Evolutionary conservation across 805 yeast genomes (phyloP), one percentile per base, ranked within the genome.

Genomic region (Suhomyces sp.): DNA sequence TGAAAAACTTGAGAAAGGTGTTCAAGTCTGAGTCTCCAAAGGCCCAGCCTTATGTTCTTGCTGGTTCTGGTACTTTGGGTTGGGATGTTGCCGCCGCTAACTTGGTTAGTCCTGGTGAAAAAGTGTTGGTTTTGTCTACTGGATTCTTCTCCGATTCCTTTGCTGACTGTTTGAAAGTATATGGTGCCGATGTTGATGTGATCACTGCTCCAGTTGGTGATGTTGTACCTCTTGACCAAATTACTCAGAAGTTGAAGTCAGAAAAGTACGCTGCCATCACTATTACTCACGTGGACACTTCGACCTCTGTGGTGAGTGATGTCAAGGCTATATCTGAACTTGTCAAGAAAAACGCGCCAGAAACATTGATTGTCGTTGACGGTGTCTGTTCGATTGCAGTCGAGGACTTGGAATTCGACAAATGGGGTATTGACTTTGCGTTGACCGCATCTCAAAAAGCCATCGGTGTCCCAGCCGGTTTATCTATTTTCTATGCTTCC

Each of bases 391-490:
- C 97, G 6, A 82, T 92, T 54, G 98, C 87, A 22, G 94, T 89
- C 54, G 99, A 93, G 73, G 80, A 83, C 59, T 75, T 93, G 57
- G 83, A 88, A 61, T 93, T 93, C 65, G 93, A 89, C 65, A 78
- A 78, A 17, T 93, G 98, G 97, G 91, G 89, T 4, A 70, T 93
- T 49, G 99, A 93, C 72, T 89, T 78, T 60, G 96, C 82, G 41
- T 77, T 93, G 57, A 87, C 96, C 46, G 98, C 96, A 1, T 90
- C 97, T 19, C 98, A 92, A 69, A 93, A 93, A 77, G 98, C 97
- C 25, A 75, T 93, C 60, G 97, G 97, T 49, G 94, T 87, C 25
- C 97, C 98, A 49, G 85, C 97, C 6, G 99, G 99, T 15, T 79
- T 93, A 59, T 84, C 93, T 15, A 80, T 93, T 60, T 83, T 87